phyloP scores from a whole-genome alignment of 106 monocot genomes.

The Hemerocallis citrina region DNA sequence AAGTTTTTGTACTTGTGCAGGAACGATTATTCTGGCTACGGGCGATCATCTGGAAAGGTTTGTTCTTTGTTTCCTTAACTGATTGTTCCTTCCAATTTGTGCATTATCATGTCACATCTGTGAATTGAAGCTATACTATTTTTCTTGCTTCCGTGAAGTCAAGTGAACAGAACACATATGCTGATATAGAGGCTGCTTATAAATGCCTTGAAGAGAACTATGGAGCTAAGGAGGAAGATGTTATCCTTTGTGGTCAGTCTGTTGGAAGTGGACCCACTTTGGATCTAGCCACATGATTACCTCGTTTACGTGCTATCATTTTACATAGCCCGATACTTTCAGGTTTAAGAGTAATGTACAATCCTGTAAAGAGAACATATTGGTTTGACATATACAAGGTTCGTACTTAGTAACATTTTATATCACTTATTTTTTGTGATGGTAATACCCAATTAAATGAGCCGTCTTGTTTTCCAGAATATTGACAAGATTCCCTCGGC shows the following conservation, averaged over 20 bases:
- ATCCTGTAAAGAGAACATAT: slow-evolving; percentile 20
- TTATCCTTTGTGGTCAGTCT: slow-evolving; percentile 17
- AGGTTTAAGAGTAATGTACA: slow-evolving; percentile 24
- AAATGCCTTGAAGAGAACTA: slow-evolving; percentile 18
- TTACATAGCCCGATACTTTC: slow-evolving; percentile 22
- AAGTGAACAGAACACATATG: slow-evolving; percentile 24
- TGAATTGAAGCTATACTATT: too few relatives aligned
- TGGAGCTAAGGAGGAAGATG: slow-evolving; percentile 12
- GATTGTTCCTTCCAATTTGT: too few relatives aligned
- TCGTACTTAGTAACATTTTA: neutral
- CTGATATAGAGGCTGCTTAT: slow-evolving; percentile 24
- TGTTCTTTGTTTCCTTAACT: too few relatives aligned
- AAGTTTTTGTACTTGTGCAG: too few relatives aligned
- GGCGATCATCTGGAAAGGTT: too few relatives aligned
- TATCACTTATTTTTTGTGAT: too few relatives aligned
- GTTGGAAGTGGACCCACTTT: slow-evolving; percentile 19
- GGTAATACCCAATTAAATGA: too few relatives aligned
- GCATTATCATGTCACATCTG: too few relatives aligned
- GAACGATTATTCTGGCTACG: too few relatives aligned
- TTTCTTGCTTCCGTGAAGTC: slow-evolving; percentile 10
- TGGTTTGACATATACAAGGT: slow-evolving; percentile 31
- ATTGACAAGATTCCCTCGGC: too few relatives aligned
- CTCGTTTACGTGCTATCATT: slow-evolving; percentile 16
- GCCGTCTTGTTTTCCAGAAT: too few relatives aligned
- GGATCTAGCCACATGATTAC: slow-evolving; percentile 9